Conservation (phyloP, 345 rosid genomes). For the Heritiera fomes region DNA sequence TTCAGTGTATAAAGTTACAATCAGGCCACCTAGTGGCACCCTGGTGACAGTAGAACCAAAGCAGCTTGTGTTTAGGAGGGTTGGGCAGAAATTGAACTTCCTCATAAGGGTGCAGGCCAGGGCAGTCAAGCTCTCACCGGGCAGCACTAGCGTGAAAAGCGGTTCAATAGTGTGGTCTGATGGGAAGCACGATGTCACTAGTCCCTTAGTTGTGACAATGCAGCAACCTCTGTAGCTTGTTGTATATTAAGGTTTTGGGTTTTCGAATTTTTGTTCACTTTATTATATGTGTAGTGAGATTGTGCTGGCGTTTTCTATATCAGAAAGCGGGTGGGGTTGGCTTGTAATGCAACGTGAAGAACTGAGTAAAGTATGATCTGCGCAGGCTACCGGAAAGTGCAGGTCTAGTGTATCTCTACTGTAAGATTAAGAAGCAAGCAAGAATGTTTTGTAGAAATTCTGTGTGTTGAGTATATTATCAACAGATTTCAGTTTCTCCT, state of each 20-base stretch:
- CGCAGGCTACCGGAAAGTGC: constrained; percentile 5
- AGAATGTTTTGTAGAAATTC: background rate
- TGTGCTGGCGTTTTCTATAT: constrained; percentile 35
- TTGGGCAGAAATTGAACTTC: constrained; percentile 75
- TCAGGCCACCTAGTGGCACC: constrained; percentile 66
- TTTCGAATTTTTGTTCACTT: constrained; percentile 13
- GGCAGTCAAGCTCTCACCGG: constrained; percentile 53
- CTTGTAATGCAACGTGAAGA: constrained; percentile 1
- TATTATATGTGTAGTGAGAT: constrained; percentile 19
- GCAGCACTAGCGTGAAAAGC: constrained; percentile 53
- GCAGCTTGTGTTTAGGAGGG: constrained; percentile 55
- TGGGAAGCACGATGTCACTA: constrained; percentile 73
- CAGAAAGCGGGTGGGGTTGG: constrained; percentile 35
- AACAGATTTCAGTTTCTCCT: no score
- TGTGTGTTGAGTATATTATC: background rate
- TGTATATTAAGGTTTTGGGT: constrained; percentile 16
- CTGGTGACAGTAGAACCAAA: constrained; percentile 61
- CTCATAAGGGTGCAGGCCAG: constrained; percentile 52
- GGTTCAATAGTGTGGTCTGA: constrained; percentile 86
- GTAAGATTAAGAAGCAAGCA: constrained; percentile 8
- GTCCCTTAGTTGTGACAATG: constrained; percentile 84
- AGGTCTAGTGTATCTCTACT: constrained; percentile 7
- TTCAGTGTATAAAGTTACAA: constrained; percentile 49
- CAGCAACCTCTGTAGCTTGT: constrained; percentile 73
- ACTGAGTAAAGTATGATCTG: background rate